These are phyloP conservation scores for Myxozyma udenii DNA, from an alignment of 805 yeast genomes.

Conservation along the genomic window DNA sequence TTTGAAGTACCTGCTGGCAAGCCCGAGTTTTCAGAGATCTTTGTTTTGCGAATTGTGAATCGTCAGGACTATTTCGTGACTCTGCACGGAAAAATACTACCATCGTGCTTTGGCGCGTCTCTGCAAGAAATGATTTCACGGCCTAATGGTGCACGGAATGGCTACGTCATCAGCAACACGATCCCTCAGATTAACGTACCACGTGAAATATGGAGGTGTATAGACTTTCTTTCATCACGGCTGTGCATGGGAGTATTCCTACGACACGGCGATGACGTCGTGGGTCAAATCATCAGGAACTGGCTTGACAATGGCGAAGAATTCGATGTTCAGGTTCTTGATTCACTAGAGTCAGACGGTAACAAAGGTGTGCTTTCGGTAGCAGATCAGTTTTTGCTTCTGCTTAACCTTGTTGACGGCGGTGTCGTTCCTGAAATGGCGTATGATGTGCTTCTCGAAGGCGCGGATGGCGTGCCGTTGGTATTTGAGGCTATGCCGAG, in stretches of 20 bases:
- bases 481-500: conserved; percentile 44
- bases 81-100: conserved; percentile 29
- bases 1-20: conserved; percentile 8
- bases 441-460: conserved; percentile 31
- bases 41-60: conserved; percentile 35
- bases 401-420: conserved; percentile 42
- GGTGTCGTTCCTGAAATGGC: conserved; percentile 43
- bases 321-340: conserved; percentile 35
- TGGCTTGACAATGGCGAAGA: conserved; percentile 39
- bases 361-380: conserved; percentile 46
- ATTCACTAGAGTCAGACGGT: conserved; percentile 30
- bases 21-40: conserved; percentile 29
- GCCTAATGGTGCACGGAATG: conserved; percentile 20
- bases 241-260: conserved; percentile 27
- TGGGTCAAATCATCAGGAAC: conserved; percentile 35
- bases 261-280: conserved; percentile 27
- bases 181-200: conserved; percentile 35
- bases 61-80: conserved; percentile 38
- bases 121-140: conserved; percentile 30
- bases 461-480: conserved; percentile 36
- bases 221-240: conserved; percentile 39
- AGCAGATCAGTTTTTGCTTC: conserved; percentile 33
- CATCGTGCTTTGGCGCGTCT: conserved; percentile 38
- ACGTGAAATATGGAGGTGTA: conserved; percentile 37
- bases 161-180: not conserved